These are phyloP conservation scores for Odontarrhena argentea DNA, from an alignment of 345 rosid species.

Conservation along the genomic window DNA sequence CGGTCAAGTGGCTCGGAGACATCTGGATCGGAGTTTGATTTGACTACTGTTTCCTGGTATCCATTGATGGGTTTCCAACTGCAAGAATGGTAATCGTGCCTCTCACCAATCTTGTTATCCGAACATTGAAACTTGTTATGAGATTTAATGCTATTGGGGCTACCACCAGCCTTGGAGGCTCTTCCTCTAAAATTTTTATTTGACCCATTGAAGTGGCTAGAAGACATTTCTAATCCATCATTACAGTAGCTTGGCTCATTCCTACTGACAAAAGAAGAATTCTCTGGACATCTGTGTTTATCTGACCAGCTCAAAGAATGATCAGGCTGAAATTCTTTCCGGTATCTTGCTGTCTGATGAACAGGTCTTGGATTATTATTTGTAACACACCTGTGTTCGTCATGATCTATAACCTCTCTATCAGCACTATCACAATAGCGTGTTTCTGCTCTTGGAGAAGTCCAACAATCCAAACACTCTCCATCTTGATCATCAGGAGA, in stretches of 20 bases:
- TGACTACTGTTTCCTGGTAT: constrained; percentile 61
- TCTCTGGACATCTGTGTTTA: constrained; percentile 44
- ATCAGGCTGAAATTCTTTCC: constrained; percentile 59
- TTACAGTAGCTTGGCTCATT: constrained; percentile 54
- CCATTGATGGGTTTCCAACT: constrained; percentile 60
- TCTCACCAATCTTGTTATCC: constrained; percentile 50
- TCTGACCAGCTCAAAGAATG: constrained; percentile 63
- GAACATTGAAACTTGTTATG: constrained; percentile 58
- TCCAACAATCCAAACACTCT: constrained; percentile 42
- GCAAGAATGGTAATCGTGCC: constrained; percentile 63
- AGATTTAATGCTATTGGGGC: constrained; percentile 52
- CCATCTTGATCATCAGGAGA: constrained; percentile 56
- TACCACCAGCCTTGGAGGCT: constrained; percentile 49
- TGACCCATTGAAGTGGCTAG: constrained; percentile 52
- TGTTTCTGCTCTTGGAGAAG: constrained; percentile 44
- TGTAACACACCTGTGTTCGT: constrained; percentile 52
- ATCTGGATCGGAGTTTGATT: constrained; percentile 59
- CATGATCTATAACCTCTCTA: constrained; percentile 40
- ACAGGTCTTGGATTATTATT: constrained; percentile 55
- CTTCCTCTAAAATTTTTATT: constrained; percentile 53
- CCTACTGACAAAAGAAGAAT: constrained; percentile 48
- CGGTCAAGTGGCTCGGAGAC: constrained; percentile 60
- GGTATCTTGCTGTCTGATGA: constrained; percentile 54
- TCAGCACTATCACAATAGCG: constrained; percentile 46
- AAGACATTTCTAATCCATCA: constrained; percentile 58